These are phyloP conservation scores for Aspergillus tubingensis DNA, from an alignment of 2,329 filamentous ascomycete genomes.

Conservation along the genomic window DNA sequence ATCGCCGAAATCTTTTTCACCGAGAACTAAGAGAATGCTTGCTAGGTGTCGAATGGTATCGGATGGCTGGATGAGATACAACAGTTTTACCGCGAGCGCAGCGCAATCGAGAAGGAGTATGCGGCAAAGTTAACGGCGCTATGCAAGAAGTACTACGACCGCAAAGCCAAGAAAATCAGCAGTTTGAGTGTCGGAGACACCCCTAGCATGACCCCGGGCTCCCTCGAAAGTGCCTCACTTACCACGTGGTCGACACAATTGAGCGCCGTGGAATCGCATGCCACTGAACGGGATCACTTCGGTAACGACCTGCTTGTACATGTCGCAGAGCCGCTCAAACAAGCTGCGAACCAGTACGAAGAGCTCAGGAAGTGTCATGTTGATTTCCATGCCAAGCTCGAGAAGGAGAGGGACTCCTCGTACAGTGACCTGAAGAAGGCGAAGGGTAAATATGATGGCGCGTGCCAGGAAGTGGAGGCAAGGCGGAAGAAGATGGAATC, in stretches of 20 bases:
- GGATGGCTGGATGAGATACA: slow-evolving; percentile 96
- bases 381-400: slow-evolving; percentile 84
- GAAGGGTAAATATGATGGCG: slow-evolving; percentile 89
- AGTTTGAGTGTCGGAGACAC: slow-evolving; percentile 90
- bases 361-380: slow-evolving; percentile 88
- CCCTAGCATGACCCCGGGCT: slow-evolving; percentile 89
- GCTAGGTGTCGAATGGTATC: slow-evolving; percentile 76
- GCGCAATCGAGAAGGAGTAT: slow-evolving; percentile 95
- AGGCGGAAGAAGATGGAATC: slow-evolving; percentile 93
- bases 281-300: slow-evolving; percentile 85
- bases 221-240: slow-evolving; percentile 91
- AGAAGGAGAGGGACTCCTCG: slow-evolving; percentile 81
- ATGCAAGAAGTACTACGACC: slow-evolving; percentile 96
- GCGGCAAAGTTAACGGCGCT: slow-evolving; percentile 81
- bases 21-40: slow-evolving; percentile 15
- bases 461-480: slow-evolving; percentile 92
- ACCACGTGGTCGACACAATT: slow-evolving; percentile 97
- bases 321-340: slow-evolving; percentile 84
- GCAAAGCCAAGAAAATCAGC: slow-evolving; percentile 88
- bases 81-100: slow-evolving; percentile 93
- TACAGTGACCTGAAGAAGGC: slow-evolving; percentile 85
- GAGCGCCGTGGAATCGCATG: slow-evolving; percentile 82
- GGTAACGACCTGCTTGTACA: slow-evolving; percentile 74
- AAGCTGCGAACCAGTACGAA: slow-evolving; percentile 73
- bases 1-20: slow-evolving; percentile 10